Base-by-base conservation (phyloP, 768 basidiomycete species). In the Coprinellus micaceus region DNA sequence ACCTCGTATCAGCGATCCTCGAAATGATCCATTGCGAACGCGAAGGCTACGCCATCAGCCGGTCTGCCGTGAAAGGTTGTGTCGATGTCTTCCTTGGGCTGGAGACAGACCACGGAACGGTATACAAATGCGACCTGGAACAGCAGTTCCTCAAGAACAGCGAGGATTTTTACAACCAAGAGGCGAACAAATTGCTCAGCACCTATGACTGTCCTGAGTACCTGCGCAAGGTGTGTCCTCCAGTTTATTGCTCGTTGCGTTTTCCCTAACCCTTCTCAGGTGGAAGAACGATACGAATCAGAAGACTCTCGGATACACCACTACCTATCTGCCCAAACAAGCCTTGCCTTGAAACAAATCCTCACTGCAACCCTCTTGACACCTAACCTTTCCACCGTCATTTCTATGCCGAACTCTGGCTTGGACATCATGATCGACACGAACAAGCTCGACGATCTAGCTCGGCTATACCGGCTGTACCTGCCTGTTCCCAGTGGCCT, bases 21-120 rank as follows among this genome's bases (percentile, higher is more conserved):
- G 82, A 81, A 28, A 90, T 95, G 71, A 86, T 99, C 53, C 89
- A 85, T 58, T 84, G 92, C 52, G 97, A 99, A 64, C 88, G 97
- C 15, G 89, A 95, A 60, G 94, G 94, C 24, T 90, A 89, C 65
- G 82, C 82, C 45, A 93, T 98, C 65, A 92, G 91, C 64, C 88
- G 90, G n/a, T 92, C 93, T 1, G 86, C 91, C 2, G 84, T 98
- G 51, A 89, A 91, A 65, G 89, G 88, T 61, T 93, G 89, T 60
- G 86, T 95, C 21, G 91, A 94, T 40, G 86, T 98, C 44, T 81
- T 97, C 45, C 72, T 89, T 37, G 80, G 86, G 55, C 79, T 98
- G 26, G 72, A 78, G 10, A 77, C 79, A 29, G 77, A 77, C 17
- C 71, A 71, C 21, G 71, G 68, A 55, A 85, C 85, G 0, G 81